phyloP scores from a whole-genome alignment of 208 protist genomes.

The Leishmania amazonensis region DNA sequence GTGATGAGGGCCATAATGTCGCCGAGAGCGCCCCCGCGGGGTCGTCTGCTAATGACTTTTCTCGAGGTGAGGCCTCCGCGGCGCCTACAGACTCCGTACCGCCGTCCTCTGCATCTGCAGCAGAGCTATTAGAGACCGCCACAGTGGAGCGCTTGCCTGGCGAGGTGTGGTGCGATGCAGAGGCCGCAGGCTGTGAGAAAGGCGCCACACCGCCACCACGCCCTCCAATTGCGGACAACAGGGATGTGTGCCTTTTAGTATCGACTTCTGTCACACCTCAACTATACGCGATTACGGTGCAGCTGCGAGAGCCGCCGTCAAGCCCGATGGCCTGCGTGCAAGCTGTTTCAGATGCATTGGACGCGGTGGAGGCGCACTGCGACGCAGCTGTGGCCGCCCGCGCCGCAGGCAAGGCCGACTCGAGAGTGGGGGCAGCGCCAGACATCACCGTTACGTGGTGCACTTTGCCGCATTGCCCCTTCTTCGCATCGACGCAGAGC shows the following conservation, averaged over 20 bases:
- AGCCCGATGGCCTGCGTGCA: slow-evolving; percentile 13
- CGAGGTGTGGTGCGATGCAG: slow-evolving; percentile 1
- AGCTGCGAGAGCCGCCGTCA: slow-evolving; percentile 22
- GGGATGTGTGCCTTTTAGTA: slow-evolving; percentile 11
- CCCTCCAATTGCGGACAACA: neutral
- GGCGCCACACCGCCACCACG: neutral
- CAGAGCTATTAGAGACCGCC: neutral
- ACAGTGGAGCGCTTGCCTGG: slow-evolving; percentile 5
- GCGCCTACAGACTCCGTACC: neutral
- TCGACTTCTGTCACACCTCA: neutral
- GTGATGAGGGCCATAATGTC: neutral
- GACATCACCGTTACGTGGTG: slow-evolving; percentile 19
- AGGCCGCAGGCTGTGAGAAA: neutral
- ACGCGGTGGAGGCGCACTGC: slow-evolving; percentile 21
- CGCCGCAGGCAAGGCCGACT: neutral
- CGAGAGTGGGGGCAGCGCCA: neutral
- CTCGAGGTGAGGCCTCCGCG: neutral
- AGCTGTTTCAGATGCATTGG: slow-evolving; percentile 17
- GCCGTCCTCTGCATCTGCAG: neutral
- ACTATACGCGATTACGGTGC: slow-evolving; percentile 17
- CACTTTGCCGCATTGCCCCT: slow-evolving; percentile 44
- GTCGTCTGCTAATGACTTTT: neutral
- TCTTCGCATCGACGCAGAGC: slow-evolving; percentile 46
- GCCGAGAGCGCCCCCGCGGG: neutral
- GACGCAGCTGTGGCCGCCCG: neutral